phyloP scores from a whole-genome alignment of 139 green algal species.

The Micromonas pusilla region DNA sequence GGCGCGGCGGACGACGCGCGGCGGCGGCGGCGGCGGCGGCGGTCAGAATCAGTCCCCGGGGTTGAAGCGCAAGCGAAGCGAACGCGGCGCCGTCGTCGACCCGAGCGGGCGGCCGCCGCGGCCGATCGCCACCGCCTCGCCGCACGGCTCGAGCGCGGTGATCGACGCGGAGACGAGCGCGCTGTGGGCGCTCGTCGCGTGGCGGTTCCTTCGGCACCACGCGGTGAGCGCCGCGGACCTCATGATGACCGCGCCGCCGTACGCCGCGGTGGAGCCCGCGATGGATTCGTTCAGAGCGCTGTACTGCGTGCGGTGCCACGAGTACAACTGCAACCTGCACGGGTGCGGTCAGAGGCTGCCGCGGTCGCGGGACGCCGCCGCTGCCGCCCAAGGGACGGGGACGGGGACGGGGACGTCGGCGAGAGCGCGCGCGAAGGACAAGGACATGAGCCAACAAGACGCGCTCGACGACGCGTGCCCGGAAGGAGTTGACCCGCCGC shows the following conservation, averaged over 20 bases:
- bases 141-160: neutral
- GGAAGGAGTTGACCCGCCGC: too few species aligned
- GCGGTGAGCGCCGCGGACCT: neutral
- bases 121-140: neutral
- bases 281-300: constrained; percentile 30
- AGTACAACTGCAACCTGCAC: constrained; percentile 23
- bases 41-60: neutral
- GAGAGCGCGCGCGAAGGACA: too few species aligned
- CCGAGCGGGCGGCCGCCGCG: neutral
- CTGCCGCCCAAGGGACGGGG: too few species aligned
- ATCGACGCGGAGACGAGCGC: neutral
- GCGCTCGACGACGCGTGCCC: too few species aligned
- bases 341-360: neutral
- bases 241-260: neutral
- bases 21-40: neutral
- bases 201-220: neutral
- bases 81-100: neutral
- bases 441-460: too few species aligned
- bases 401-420: too few species aligned
- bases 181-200: neutral
- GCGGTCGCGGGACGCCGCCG: too few species aligned
- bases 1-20: neutral
- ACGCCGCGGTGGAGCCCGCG: constrained; percentile 18
- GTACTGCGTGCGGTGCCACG: constrained; percentile 13
- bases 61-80: neutral